Base-by-base conservation (phyloP, 768 basidiomycete species). In the Boletus vermiculosoides region DNA sequence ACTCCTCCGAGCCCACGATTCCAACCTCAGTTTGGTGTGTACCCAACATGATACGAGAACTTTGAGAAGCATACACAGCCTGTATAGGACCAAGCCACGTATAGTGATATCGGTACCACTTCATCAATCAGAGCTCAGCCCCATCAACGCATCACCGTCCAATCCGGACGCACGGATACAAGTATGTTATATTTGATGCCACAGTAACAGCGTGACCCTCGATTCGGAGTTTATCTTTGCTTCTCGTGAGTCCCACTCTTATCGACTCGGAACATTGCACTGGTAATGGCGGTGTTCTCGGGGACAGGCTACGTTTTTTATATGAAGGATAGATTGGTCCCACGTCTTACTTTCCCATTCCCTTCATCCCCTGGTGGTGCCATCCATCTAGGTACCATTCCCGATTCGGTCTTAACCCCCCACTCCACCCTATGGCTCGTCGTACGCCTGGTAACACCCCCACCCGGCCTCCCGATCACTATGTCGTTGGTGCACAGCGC, bases 401-500 rank as follows among this genome's bases (percentile, higher is more conserved):
- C 8, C 20, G 22, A 30, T 42, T 20, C 16, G 1, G 5, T 20
- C 25, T 34, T 34, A 18, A 22, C 39, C 25, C 5, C n/a, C 25
- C 34, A 40, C 36, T 22, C n/a, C 9, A 20, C 16, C 30, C 4
- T 30, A 62, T 57, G 60, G 10, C 46, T 20, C 50, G 59, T 46
- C 23, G n/a, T 12, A 25, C 50, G 18, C 10, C 58, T 9, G 28
- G 23, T n/a, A 56, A 45, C 15, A 33, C 34, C 10, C 20, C 48
- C 25, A 16, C 54, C 15, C 46, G 20, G 10, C 20, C 50, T 11
- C 34, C 61, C 1, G n/a, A 18, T 4, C 28, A 28, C 28, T 73
- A 62, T 53, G 41, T 56, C 31, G 56, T 72, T 11, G 73, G 67
- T 5, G 50, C 57, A 22, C 63, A 62, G 9, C 56, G 33, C 36